Evolutionary conservation across 2,329 filamentous ascomycete genomes (phyloP), one percentile per base, ranked within the genome.

Genomic region (Scleromitrula shiraiana): DNA sequence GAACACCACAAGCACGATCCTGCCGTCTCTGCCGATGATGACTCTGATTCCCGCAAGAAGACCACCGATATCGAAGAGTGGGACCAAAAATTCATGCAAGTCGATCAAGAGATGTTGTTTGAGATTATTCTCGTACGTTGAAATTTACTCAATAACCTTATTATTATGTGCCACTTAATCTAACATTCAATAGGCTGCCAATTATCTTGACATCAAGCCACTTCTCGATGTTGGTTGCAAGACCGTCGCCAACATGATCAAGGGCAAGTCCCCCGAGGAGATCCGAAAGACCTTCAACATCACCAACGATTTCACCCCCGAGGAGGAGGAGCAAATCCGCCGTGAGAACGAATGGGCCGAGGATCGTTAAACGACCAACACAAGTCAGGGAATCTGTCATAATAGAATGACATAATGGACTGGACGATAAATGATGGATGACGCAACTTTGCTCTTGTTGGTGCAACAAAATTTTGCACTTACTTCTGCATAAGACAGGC

Each of bases 31-130:
- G 80, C 82, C 61, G 91, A 97, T 54, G 93, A 95, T 52, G 89
- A 98, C 61, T 85, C 85, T 53, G 91, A 97, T 62, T 89, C 83
- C 42, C 88, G 93, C 60, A 96, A 96, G 77, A 96, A 95, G 80
- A 95, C 90, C 1, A 97, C 93, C 39, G 93, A 98, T 62, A 98
- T 98, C 57, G 93, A 97, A 51, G 93, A 98, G 70, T 98, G 93
- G 93, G 93, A 98, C 62, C 91, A 97, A 70, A 98, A 98, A 72
- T 98, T 97, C 70, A 97, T 98, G 93, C 91, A 97, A 70, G 93
- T 98, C 15, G 93, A 98, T 67, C 93, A 98, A 66, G 93, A 98
- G 71, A 97, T 98, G 93, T 80, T 98, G 2, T 98, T 98, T 59
- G 93, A 98, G 74, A 97, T 98, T 64, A 98, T 98, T 60, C 77